Conservation (phyloP, 208 protist species). For the Herpetomonas tarakana region DNA sequence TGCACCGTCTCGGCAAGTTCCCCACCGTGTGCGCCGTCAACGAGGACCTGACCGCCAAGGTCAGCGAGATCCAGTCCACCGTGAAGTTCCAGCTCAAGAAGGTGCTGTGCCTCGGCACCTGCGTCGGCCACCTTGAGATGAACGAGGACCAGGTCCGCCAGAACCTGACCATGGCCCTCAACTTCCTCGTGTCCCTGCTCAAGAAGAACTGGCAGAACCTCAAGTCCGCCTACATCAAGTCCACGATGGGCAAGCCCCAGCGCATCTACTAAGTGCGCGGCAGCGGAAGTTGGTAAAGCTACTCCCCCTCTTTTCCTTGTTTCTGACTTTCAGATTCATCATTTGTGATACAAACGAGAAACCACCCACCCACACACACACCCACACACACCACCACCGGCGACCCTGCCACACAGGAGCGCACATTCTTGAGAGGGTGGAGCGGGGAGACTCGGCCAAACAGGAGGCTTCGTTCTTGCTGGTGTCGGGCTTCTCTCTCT, state of each 20-base stretch:
- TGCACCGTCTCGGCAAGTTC: constrained; percentile 99
- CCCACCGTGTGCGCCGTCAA: constrained; percentile 93
- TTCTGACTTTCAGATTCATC: background rate
- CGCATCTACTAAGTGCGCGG: constrained; percentile 91
- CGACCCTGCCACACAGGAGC: too few relatives aligned
- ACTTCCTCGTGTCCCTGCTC: constrained; percentile 99
- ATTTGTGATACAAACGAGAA: background rate
- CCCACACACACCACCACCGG: too few relatives aligned
- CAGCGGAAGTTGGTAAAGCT: background rate
- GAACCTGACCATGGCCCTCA: constrained; percentile 97
- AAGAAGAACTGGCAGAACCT: constrained; percentile 99
- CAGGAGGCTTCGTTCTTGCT: too few relatives aligned
- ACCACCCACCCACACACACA: constrained; percentile 2
- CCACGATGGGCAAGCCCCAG: constrained; percentile 96
- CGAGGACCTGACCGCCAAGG: constrained; percentile 95
- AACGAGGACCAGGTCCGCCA: constrained; percentile 92
- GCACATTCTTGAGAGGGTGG: too few relatives aligned
- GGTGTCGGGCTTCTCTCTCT: too few relatives aligned
- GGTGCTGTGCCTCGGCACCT: constrained; percentile 97
- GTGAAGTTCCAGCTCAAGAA: constrained; percentile 99
- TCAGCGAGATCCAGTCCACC: constrained; percentile 93
- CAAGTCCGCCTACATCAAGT: constrained; percentile 97
- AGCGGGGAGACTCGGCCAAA: too few relatives aligned
- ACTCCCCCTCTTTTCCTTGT: background rate
- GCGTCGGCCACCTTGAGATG: constrained; percentile 97